Evolutionary conservation across 2,329 filamentous ascomycete species (phyloP).

Genomic region (Aspergillus neoniger): DNA sequence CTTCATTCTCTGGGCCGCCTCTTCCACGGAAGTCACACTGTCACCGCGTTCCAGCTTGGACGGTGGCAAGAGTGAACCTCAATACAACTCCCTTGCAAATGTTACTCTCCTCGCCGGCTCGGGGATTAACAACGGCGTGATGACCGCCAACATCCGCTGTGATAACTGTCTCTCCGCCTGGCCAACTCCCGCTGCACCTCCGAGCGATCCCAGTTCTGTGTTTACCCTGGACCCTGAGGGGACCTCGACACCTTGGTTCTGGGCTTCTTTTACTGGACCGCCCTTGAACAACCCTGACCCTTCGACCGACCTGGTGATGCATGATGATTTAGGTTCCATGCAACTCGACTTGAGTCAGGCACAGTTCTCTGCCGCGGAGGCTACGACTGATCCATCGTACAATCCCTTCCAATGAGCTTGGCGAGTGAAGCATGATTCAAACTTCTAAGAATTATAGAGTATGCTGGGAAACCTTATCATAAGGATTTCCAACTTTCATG

Average conservation of each 20-base stretch:
- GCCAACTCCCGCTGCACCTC: not conserved
- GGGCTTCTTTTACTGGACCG: not conserved
- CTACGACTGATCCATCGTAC: not conserved
- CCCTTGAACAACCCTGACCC: not conserved
- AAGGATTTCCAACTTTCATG: too few species aligned
- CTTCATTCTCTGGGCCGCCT: not conserved
- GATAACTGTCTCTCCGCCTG: not conserved
- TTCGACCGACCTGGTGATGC: not conserved
- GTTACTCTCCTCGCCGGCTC: not conserved
- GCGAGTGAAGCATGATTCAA: too few species aligned
- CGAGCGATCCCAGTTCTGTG: not conserved
- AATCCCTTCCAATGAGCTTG: not conserved
- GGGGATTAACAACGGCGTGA: not conserved
- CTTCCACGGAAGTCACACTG: not conserved
- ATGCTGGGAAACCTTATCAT: too few species aligned
- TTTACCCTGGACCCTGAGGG: not conserved
- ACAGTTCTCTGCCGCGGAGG: not conserved
- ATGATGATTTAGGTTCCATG: constrained; percentile 1
- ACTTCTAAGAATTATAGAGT: too few species aligned
- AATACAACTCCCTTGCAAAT: not conserved
- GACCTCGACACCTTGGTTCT: not conserved
- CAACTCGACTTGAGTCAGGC: not conserved
- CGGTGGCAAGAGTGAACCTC: not conserved
- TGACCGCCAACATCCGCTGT: not conserved
- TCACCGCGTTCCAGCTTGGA: not conserved